Conservation (phyloP, 2,329 filamentous ascomycete genomes). For the Ophiostoma sp. region DNA sequence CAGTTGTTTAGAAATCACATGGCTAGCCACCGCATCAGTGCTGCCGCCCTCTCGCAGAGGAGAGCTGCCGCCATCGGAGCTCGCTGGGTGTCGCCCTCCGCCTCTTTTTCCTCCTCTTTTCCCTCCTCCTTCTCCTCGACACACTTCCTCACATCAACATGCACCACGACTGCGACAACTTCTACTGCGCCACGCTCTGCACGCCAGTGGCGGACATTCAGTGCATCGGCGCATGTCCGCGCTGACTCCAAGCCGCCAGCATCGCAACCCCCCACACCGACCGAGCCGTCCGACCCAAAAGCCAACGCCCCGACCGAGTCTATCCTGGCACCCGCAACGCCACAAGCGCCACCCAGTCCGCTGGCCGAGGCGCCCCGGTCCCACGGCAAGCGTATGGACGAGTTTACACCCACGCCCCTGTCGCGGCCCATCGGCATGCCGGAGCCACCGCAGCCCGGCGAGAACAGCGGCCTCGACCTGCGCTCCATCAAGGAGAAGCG, state of each 20-base stretch:
- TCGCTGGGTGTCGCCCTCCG: conserved; percentile 6
- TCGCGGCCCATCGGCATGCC: conserved; percentile 76
- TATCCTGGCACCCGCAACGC: not conserved
- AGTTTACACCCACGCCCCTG: conserved; percentile 56
- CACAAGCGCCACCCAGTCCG: conserved; percentile 28
- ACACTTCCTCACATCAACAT: not conserved
- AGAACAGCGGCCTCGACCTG: conserved; percentile 73
- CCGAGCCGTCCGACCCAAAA: not conserved
- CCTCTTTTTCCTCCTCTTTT: not conserved
- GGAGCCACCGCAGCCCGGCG: conserved; percentile 64
- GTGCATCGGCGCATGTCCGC: conserved; percentile 20
- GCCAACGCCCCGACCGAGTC: not conserved
- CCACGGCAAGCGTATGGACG: conserved; percentile 51
- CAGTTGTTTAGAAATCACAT: not conserved
- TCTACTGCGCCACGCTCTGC: conserved; percentile 38
- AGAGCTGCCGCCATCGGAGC: not conserved
- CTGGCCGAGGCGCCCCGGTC: conserved; percentile 55
- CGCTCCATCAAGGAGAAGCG: conserved; percentile 63
- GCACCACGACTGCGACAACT: not conserved
- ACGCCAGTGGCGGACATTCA: conserved; percentile 44
- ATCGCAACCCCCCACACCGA: not conserved
- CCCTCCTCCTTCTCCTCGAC: not conserved
- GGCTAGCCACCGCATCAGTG: conserved; percentile 14
- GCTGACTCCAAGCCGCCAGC: conserved; percentile 25
- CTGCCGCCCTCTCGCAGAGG: conserved; percentile 7